These are phyloP conservation scores for Sergeia podlipaevii DNA, from an alignment of 208 protist species.

Conservation along the genomic window DNA sequence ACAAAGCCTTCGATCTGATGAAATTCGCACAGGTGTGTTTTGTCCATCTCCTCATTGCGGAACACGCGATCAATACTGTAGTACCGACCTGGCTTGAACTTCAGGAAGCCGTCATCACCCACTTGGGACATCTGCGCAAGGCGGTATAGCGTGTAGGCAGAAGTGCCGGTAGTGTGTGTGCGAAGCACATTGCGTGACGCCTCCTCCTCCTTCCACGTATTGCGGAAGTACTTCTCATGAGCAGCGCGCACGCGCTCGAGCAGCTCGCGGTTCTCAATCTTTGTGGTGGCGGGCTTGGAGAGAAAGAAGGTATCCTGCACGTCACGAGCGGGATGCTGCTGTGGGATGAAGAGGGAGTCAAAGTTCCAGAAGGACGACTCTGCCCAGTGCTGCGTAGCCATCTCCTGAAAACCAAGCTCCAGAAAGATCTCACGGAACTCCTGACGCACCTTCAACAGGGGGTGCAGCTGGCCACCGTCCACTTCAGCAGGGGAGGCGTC, in stretches of 20 bases:
- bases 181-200: slow-evolving; percentile 98
- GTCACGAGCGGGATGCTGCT: slow-evolving; percentile 99
- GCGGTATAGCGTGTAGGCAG: slow-evolving; percentile 95
- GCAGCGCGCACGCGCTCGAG: slow-evolving; percentile 91
- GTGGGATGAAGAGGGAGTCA: slow-evolving; percentile 99
- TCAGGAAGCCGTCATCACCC: slow-evolving; percentile 43
- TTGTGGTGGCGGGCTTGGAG: slow-evolving; percentile 66
- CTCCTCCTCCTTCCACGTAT: slow-evolving; percentile 95
- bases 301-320: slow-evolving; percentile 99
- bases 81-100: slow-evolving; percentile 96
- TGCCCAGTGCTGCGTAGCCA: slow-evolving; percentile 99
- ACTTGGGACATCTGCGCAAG: slow-evolving; percentile 75
- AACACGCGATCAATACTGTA: slow-evolving; percentile 99
- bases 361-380: slow-evolving; percentile 99
- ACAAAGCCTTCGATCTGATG: slow-evolving; percentile 99
- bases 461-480: slow-evolving; percentile 96
- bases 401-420: slow-evolving; percentile 99
- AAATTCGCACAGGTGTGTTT: slow-evolving; percentile 99
- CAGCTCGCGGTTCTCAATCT: slow-evolving; percentile 76
- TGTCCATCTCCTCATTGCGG: slow-evolving; percentile 99
- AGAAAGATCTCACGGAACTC: slow-evolving; percentile 99
- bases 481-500: slow-evolving; percentile 85
- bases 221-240: slow-evolving; percentile 94
- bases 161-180: slow-evolving; percentile 99
- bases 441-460: slow-evolving; percentile 97